Evolutionary conservation across 2,329 filamentous ascomycete species (phyloP).

Genomic region (Colletotrichum viniferum): DNA sequence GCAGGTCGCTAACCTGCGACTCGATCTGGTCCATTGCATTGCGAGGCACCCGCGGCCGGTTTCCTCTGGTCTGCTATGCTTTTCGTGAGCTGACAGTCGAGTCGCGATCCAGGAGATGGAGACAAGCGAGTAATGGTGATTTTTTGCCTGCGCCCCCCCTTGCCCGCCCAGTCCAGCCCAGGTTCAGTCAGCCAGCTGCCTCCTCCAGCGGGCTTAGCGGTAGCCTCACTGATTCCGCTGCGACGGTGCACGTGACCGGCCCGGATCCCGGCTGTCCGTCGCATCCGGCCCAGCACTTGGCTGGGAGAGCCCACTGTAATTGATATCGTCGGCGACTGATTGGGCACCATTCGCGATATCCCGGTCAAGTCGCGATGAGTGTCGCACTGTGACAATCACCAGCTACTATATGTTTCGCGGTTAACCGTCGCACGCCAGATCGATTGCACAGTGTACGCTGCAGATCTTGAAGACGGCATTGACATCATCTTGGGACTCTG

Average conservation of each 20-base stretch:
- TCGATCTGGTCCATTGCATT: slow-evolving; percentile 57
- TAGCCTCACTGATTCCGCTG: background rate
- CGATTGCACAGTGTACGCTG: background rate
- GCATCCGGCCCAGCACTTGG: background rate
- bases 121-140: slow-evolving; percentile 11
- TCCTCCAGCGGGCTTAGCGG: background rate
- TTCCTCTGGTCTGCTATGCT: background rate
- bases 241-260: slow-evolving; percentile 20
- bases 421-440: background rate
- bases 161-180: background rate
- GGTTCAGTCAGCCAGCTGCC: background rate
- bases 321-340: background rate
- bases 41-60: slow-evolving; percentile 2
- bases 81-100: background rate
- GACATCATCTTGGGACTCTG: background rate
- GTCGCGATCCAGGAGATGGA: background rate
- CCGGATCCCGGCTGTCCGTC: slow-evolving; percentile 10
- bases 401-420: background rate
- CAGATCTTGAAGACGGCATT: background rate
- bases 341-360: background rate
- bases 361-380: background rate
- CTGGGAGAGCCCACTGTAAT: background rate
- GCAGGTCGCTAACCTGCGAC: slow-evolving; percentile 58
- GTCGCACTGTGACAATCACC: background rate
- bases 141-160: background rate